Percentiles rank a stretch among this genome's conserved stretches.
Conservation (phyloP, 257 asterid species). For the Jacaranda mimosifolia region DNA sequence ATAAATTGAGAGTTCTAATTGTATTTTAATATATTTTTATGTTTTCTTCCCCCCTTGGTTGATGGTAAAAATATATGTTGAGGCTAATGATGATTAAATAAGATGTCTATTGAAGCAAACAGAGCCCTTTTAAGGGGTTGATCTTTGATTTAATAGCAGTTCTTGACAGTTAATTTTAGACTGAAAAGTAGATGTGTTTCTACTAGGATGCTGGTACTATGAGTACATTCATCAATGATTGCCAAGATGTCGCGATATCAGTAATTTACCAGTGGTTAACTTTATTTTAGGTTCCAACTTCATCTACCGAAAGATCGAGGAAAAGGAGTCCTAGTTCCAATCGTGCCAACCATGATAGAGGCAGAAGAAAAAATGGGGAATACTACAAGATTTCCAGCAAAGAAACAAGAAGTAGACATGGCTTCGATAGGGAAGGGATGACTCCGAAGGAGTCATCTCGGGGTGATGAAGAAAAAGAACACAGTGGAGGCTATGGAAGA, state of each 20-base stretch:
- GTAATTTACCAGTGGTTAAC: constrained; percentile 15
- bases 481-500: constrained; percentile 57
- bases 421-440: constrained; percentile 59
- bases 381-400: constrained; percentile 54
- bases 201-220: constrained; percentile 21
- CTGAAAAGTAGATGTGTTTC: too few species aligned
- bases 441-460: constrained; percentile 65
- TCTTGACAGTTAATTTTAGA: too few species aligned
- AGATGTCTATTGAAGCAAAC: too few species aligned
- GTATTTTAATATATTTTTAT: too few species aligned
- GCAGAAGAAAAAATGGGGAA: constrained; percentile 59
- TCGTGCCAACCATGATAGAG: constrained; percentile 49
- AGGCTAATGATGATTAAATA: too few species aligned
- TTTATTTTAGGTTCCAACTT: constrained; percentile 52
- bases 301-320: constrained; percentile 60
- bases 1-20: too few species aligned
- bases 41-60: too few species aligned
- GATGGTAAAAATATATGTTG: too few species aligned
- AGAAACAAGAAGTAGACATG: constrained; percentile 52
- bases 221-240: constrained; percentile 11
- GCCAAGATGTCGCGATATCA: background rate
- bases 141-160: too few species aligned
- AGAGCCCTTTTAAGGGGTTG: too few species aligned
- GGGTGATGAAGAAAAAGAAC: constrained; percentile 53
- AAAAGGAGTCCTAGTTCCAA: constrained; percentile 61